Conservation (phyloP, 495 filamentous ascomycete species). For the Chaetomium cochliodes region DNA sequence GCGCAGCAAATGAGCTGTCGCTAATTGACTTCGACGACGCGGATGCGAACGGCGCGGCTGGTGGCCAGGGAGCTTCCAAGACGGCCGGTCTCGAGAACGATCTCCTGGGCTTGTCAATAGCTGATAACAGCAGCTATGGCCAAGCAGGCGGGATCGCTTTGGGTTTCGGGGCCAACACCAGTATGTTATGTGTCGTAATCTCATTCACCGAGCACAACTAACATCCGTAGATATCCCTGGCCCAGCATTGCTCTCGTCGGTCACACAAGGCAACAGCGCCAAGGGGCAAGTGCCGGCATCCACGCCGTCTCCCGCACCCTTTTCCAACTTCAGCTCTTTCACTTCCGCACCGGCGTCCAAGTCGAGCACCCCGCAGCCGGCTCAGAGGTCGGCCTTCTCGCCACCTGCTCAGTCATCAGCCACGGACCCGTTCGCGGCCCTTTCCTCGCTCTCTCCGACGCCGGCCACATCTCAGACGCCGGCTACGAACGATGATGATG, state of each 20-base stretch:
- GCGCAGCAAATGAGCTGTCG: slow-evolving; percentile 80
- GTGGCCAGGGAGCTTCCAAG: slow-evolving; percentile 31
- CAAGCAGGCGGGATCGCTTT: slow-evolving; percentile 83
- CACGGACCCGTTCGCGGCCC: slow-evolving; percentile 69
- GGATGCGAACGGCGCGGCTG: slow-evolving; percentile 54
- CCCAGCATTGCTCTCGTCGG: slow-evolving; percentile 62
- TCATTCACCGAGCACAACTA: background rate
- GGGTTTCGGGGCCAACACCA: slow-evolving; percentile 69
- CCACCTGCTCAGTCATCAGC: slow-evolving; percentile 43
- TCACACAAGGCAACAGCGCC: slow-evolving; percentile 57
- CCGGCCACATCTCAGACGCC: slow-evolving; percentile 39
- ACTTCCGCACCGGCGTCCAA: slow-evolving; percentile 45
- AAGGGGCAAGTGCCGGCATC: slow-evolving; percentile 43
- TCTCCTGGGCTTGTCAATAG: slow-evolving; percentile 53
- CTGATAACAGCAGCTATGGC: slow-evolving; percentile 53
- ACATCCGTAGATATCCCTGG: slow-evolving; percentile 54
- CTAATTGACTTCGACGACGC: slow-evolving; percentile 86
- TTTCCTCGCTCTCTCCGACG: slow-evolving; percentile 53
- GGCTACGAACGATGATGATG: slow-evolving; percentile 66
- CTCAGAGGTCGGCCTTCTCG: slow-evolving; percentile 40
- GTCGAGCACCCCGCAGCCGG: slow-evolving; percentile 51
- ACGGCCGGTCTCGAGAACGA: slow-evolving; percentile 51
- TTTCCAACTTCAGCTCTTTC: slow-evolving; percentile 62
- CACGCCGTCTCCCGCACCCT: slow-evolving; percentile 45
- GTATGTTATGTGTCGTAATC: slow-evolving; percentile 38